Evolutionary conservation across 768 basidiomycete genomes (phyloP).

Genomic region (Lenzites betulinus): DNA sequence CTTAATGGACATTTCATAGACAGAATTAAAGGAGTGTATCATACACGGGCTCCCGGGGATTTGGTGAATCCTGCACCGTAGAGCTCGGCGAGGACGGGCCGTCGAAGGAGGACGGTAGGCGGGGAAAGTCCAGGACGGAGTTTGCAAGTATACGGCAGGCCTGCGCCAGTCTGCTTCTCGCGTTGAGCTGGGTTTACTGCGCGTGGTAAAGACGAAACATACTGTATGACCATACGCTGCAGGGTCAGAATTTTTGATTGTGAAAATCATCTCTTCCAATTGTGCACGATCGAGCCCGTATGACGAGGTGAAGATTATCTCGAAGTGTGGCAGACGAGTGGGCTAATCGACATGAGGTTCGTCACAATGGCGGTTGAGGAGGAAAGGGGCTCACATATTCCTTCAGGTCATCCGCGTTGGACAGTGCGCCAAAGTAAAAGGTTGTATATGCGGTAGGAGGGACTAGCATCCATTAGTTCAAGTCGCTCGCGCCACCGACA

Average conservation of each 20-base stretch:
- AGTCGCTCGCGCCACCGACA: no score
- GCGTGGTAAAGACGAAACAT: not conserved
- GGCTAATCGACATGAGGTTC: conserved; percentile 35
- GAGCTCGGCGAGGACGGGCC: conserved; percentile 70
- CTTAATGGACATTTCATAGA: not conserved
- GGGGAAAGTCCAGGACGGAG: conserved; percentile 48
- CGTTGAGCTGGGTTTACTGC: conserved; percentile 14
- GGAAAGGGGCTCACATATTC: conserved; percentile 38
- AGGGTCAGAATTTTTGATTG: conserved; percentile 51
- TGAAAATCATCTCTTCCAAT: conserved; percentile 73
- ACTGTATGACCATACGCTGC: conserved; percentile 33
- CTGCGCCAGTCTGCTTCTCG: not conserved
- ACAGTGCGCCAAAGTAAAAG: conserved; percentile 74
- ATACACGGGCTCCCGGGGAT: conserved; percentile 55
- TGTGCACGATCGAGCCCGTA: conserved; percentile 71
- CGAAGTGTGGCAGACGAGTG: conserved; percentile 56
- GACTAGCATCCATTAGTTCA: conserved; percentile 43
- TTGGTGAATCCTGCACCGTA: conserved; percentile 86
- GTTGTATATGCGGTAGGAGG: conserved; percentile 72
- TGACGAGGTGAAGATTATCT: conserved; percentile 72
- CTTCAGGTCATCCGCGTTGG: conserved; percentile 47
- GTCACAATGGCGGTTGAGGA: not conserved
- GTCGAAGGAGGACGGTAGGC: conserved; percentile 58
- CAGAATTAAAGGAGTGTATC: not conserved
- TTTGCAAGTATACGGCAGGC: conserved; percentile 57